Conservation (phyloP, 2,329 filamentous ascomycete genomes). For the Pseudocercospora musae region DNA sequence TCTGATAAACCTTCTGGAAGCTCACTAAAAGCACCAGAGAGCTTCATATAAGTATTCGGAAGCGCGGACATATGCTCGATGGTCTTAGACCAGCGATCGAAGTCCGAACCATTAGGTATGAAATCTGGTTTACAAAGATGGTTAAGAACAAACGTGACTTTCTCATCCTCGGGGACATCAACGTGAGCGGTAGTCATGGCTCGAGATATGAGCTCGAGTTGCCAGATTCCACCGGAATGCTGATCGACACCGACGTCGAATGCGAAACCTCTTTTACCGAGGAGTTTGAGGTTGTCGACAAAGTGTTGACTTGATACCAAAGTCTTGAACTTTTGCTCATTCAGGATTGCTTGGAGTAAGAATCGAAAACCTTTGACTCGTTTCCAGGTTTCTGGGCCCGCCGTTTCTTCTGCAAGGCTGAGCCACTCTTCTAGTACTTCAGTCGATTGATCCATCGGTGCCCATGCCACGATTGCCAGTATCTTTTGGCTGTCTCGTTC, state of each 20-base stretch:
- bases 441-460: constrained; percentile 68
- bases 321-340: constrained; percentile 34
- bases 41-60: constrained; percentile 76
- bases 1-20: constrained; percentile 56
- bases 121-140: constrained; percentile 83
- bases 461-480: constrained; percentile 76
- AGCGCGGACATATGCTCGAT: constrained; percentile 66
- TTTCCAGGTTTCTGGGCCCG: constrained; percentile 60
- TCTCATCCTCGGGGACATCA: constrained; percentile 56
- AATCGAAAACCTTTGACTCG: constrained; percentile 79
- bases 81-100: constrained; percentile 65
- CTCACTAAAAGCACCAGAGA: constrained; percentile 83
- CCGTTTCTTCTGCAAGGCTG: constrained; percentile 55
- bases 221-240: constrained; percentile 69
- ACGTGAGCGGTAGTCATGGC: constrained; percentile 54
- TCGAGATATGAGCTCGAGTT: constrained; percentile 37
- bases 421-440: constrained; percentile 65
- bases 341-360: constrained; percentile 61
- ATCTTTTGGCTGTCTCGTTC: constrained; percentile 53
- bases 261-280: constrained; percentile 57
- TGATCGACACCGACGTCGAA: constrained; percentile 87
- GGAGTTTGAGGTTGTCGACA: constrained; percentile 53
- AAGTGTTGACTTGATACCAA: constrained; percentile 38
- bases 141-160: constrained; percentile 69
- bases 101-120: constrained; percentile 49